phyloP scores from a whole-genome alignment of 1,139 yeast species.

The Yamadazyma membranifaciens region DNA sequence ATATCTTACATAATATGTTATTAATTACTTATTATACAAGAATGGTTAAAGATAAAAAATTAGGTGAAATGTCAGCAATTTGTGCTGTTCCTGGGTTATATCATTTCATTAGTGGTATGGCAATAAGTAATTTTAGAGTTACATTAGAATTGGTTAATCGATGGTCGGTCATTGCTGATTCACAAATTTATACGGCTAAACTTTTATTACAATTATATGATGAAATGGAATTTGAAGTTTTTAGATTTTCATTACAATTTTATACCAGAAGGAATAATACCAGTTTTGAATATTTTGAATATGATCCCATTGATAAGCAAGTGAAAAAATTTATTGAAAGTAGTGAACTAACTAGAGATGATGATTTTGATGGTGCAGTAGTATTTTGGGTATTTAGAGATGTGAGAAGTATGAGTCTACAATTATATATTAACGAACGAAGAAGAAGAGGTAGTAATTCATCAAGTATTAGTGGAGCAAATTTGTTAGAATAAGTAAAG shows the following conservation, averaged over 20 bases:
- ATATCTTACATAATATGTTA: conserved; percentile 21
- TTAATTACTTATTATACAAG: conserved; percentile 18
- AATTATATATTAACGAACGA: conserved; percentile 18
- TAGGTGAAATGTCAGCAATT: conserved; percentile 19
- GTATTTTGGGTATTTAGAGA: conserved; percentile 26
- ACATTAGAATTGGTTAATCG: conserved; percentile 16
- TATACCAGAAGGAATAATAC: conserved; percentile 15
- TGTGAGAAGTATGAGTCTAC: conserved; percentile 22
- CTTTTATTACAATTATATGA: conserved; percentile 14
- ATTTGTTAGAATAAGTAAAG: no score
- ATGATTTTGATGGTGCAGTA: conserved; percentile 21
- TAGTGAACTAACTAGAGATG: conserved; percentile 14
- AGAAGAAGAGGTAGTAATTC: conserved; percentile 10
- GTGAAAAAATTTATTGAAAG: conserved; percentile 12
- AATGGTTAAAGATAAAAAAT: conserved; percentile 14
- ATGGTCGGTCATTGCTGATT: conserved; percentile 21
- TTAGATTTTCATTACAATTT: conserved; percentile 16
- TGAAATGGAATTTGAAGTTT: conserved; percentile 21
- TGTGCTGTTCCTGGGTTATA: conserved; percentile 24
- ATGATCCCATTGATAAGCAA: conserved; percentile 11
- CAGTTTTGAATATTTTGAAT: conserved; percentile 11
- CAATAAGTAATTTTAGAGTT: conserved; percentile 22
- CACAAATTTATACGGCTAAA: conserved; percentile 18
- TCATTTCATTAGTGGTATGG: conserved; percentile 23
- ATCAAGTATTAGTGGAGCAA: background rate